Base-by-base conservation (phyloP, 441 rosid species). In the Arabidopsis lyrata region DNA sequence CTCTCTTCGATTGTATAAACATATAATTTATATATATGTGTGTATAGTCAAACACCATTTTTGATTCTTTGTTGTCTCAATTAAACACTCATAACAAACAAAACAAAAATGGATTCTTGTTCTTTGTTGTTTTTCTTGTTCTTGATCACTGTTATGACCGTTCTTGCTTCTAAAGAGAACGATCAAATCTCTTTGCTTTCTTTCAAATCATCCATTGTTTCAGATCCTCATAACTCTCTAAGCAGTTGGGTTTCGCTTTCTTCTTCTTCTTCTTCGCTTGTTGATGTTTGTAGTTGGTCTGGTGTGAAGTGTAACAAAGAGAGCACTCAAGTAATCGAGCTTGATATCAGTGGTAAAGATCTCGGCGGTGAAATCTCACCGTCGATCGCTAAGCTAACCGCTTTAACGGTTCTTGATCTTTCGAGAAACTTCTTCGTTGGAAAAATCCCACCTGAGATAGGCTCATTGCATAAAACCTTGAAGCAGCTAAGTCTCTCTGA, bases 251-350 rank as follows among this genome's bases (percentile, higher is more conserved):
- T 77, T 29, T 44, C 64, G 91, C 75, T 70, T 20, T 61, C 70
- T 53, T 44, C 70, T 60, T 50, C 78, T 11, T 41, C 54, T 12
- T 74, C 83, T 0, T 55, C 45, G 31, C 31, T 29, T 3, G 45
- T 77, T 72, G 86, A 81, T 74, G 86, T 88, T 48, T 94, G 99
- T 82, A 79, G 83, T 18, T 94, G 99, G 97, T 70, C 82, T 4
- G 92, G 97, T 20, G 81, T 94, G 15, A 53, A 47, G 48, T 94
- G 99, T 84, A 81, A 83, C 86, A 77, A 81, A 71, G 86, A 42
- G 3, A 81, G 81, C 10, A 63, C 72, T 42, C 76, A 60, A 32
- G 84, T 90, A 2, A 76, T 77, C 0, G 44, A 81, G 75, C 86
- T 94, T 10, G 95, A 86, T 66, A 83, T 92, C 16, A 86, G 87